Base-by-base conservation (phyloP, 2,329 filamentous ascomycete species). In the Myriosclerotinia scirpicola region DNA sequence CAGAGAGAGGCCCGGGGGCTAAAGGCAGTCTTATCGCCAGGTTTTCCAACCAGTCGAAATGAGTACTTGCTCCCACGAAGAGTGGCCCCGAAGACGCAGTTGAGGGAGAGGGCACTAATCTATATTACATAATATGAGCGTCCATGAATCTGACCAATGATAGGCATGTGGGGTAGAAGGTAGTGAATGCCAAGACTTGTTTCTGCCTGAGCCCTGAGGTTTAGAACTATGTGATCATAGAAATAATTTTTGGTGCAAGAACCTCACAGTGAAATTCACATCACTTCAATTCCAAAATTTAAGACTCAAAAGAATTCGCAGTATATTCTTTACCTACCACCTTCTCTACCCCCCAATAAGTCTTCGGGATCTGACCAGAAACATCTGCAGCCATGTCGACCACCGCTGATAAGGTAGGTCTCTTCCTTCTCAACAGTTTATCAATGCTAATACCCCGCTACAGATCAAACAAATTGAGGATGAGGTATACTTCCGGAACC, bases 401-500 rank as follows among this genome's bases (percentile, higher is more conserved):
- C 69, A 98, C 94, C 53, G 93, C 97, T 78, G 94, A 98, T 76
- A 98, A 98, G 90, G 92, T 91, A 78, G 17, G 30, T 15, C n/a
- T 30, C 14, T 20, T 17, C 20, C 17, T 38, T 12, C 20, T 8
- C 53, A 34, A 14, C 46, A 22, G 44, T 38, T 20, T 55, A 22
- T 3, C 38, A 61, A 60, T 69, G 65, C 74, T 73, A 70, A 71
- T 66, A 68, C 70, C 54, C 68, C 72, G 67, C 70, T 74, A 78
- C 76, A 95, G 91, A 97, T 98, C 85, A 97, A 96, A 81, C 91
- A 94, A 76, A 91, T 97, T 80, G 94, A 97, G 90, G 81, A 90
- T 83, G 94, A 97, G 86, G 91, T 94, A 85, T 79, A 86, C 56
- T 54, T 64, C 58, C 60, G 64, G 71, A 67, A 54, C 38, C 50